phyloP scores from a whole-genome alignment of 1,284 basidiomycete genomes.

The Blastosporella zonata region DNA sequence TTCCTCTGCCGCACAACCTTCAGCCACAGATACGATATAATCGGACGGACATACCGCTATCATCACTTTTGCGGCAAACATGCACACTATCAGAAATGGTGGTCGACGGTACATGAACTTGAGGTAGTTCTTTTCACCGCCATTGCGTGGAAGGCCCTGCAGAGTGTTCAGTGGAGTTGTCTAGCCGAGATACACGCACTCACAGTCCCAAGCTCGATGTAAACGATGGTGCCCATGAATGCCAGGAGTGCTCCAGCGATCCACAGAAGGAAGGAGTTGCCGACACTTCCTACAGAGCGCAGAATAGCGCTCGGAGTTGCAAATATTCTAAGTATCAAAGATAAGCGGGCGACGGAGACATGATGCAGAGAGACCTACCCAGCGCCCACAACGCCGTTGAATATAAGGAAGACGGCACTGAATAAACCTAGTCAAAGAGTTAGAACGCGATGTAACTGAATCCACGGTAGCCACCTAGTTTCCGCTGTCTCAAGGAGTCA shows the following conservation, averaged over 20 bases:
- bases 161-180: neutral
- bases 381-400: slow-evolving; percentile 73
- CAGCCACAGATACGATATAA: slow-evolving; percentile 11
- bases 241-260: slow-evolving; percentile 62
- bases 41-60: slow-evolving; percentile 44
- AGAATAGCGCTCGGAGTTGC: slow-evolving; percentile 70
- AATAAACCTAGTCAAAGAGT: slow-evolving; percentile 37
- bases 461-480: neutral
- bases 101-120: slow-evolving; percentile 69
- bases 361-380: slow-evolving; percentile 41
- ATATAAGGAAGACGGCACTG: slow-evolving; percentile 66
- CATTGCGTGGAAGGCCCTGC: slow-evolving; percentile 63
- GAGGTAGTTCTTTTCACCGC: slow-evolving; percentile 76
- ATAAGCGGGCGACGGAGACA: neutral
- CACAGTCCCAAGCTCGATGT: slow-evolving; percentile 72
- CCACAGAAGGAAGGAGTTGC: slow-evolving; percentile 68
- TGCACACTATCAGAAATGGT: slow-evolving; percentile 55
- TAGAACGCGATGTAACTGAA: neutral
- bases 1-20: slow-evolving; percentile 13
- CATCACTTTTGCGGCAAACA: slow-evolving; percentile 58
- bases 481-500: no score
- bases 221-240: slow-evolving; percentile 63
- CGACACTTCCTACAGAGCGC: slow-evolving; percentile 59
- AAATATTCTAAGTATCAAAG: slow-evolving; percentile 56
- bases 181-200: slow-evolving; percentile 19